phyloP scores from a whole-genome alignment of 2,329 filamentous ascomycete species.

The Aschersonia sp. region DNA sequence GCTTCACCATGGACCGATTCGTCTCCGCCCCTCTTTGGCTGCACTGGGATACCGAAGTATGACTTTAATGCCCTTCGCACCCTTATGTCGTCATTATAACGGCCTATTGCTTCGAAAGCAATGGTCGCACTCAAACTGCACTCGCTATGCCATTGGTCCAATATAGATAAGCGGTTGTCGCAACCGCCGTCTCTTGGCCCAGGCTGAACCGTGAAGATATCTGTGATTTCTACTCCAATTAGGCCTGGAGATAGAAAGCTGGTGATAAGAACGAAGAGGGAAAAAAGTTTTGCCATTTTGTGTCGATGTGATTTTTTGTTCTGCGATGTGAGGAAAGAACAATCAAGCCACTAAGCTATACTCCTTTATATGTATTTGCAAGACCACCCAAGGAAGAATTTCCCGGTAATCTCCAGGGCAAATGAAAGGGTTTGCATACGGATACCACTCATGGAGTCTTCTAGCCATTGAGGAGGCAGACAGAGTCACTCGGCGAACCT shows the following conservation, averaged over 20 bases:
- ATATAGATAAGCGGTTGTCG: background rate
- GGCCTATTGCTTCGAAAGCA: background rate
- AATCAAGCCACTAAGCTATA: no score
- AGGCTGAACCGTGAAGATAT: background rate
- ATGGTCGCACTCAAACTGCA: background rate
- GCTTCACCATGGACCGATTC: background rate
- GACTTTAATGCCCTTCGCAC: background rate
- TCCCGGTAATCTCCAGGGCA: no score
- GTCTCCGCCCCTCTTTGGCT: background rate
- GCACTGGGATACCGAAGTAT: background rate
- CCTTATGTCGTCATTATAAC: background rate
- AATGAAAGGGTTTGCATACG: no score
- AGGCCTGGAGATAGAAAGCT: background rate
- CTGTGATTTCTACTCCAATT: background rate
- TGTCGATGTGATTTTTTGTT: background rate
- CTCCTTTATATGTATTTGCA: no score
- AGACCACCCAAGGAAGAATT: no score
- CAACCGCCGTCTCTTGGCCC: background rate
- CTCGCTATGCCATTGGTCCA: background rate
- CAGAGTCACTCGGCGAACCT: no score
- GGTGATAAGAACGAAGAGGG: background rate
- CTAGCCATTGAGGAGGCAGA: no score
- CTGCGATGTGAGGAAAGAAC: no score
- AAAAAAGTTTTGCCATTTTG: background rate
- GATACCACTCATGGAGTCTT: no score